A percentile compares a stretch with the other conserved stretches of the same genome.
phyloP scores from a whole-genome alignment of 1,284 basidiomycete genomes.

The Malassezia vespertilionis region DNA sequence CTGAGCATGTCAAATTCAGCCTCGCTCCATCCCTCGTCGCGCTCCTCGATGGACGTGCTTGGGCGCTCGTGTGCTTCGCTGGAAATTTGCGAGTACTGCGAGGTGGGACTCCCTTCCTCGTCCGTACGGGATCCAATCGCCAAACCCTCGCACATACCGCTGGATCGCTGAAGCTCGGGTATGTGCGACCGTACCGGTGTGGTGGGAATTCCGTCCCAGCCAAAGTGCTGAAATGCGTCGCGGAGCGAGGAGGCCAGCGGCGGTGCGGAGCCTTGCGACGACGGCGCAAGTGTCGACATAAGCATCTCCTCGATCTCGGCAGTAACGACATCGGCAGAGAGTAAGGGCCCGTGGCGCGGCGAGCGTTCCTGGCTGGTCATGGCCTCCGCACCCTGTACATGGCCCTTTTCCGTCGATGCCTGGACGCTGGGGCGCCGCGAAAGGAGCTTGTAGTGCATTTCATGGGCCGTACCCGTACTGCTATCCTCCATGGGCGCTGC shows the following conservation, averaged over 20 bases:
- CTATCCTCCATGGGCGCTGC: background rate
- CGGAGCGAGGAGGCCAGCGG: background rate
- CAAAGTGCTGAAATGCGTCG: background rate
- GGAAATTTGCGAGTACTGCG: conserved; percentile 1
- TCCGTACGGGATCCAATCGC: background rate
- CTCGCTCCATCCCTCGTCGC: no score
- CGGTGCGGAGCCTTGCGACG: background rate
- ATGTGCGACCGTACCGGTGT: background rate
- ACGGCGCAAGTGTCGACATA: background rate
- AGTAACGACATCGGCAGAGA: background rate
- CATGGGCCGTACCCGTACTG: background rate
- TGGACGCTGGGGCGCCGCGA: background rate
- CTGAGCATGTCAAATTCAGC: no score
- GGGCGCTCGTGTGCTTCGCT: no score
- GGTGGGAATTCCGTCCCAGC: background rate
- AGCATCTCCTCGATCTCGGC: conserved; percentile 11
- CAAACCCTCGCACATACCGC: background rate
- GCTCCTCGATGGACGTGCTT: no score
- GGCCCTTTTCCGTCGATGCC: no score
- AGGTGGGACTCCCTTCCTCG: background rate
- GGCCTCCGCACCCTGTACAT: background rate
- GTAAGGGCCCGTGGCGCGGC: background rate
- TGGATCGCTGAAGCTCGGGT: background rate
- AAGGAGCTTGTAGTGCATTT: background rate
- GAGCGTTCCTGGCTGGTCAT: background rate